phyloP scores from a whole-genome alignment of 306 rosid species.

The Dalbergia cultrata region DNA sequence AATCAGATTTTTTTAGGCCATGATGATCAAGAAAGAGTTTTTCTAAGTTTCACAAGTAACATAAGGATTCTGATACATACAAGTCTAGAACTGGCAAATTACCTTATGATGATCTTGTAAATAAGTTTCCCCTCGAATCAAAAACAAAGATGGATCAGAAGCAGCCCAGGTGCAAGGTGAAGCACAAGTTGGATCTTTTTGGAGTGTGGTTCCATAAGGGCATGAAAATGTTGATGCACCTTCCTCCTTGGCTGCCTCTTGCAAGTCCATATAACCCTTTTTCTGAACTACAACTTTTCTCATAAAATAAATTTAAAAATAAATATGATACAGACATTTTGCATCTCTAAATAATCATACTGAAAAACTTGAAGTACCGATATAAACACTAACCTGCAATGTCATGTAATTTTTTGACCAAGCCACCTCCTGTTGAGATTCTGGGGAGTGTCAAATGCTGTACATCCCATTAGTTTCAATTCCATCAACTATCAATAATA shows the following conservation, averaged over 20 bases:
- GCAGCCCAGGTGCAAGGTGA: conserved; percentile 75
- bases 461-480: conserved; percentile 25
- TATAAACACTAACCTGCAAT: conserved; percentile 70
- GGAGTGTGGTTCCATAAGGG: conserved; percentile 79
- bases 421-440: conserved; percentile 67
- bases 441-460: conserved; percentile 61
- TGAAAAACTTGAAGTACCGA: conserved; percentile 12
- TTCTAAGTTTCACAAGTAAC: conserved; percentile 9
- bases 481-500: conserved; percentile 30
- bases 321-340: background rate
- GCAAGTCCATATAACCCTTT: conserved; percentile 76
- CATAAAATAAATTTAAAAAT: conserved; percentile 13
- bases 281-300: conserved; percentile 69
- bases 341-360: conserved; percentile 8
- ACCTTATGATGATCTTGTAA: conserved; percentile 76
- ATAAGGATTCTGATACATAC: conserved; percentile 5
- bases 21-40: background rate
- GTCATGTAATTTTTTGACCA: conserved; percentile 78
- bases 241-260: conserved; percentile 64
- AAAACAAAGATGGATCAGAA: conserved; percentile 84
- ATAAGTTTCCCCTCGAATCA: conserved; percentile 80
- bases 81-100: conserved; percentile 32
- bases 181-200: conserved; percentile 64
- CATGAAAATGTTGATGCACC: conserved; percentile 26
- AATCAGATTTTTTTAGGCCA: background rate